Evolutionary conservation across 2,329 filamentous ascomycete genomes (phyloP).

Genomic region (Xylariomycetidae sp.): DNA sequence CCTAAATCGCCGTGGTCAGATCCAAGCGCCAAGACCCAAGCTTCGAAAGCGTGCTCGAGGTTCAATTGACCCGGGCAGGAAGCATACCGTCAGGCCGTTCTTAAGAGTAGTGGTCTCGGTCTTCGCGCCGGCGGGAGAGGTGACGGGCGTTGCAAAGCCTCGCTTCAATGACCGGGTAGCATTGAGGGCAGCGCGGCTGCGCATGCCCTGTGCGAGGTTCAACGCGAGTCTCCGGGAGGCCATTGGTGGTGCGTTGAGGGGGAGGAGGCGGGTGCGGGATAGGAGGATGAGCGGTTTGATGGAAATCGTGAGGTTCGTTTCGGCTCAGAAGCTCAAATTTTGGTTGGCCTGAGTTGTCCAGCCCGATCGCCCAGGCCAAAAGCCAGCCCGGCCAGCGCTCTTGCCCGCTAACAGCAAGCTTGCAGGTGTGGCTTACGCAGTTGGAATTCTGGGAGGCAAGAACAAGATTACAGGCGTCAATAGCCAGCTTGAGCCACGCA

Average conservation of each 20-base stretch:
- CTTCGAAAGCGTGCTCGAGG: slow-evolving; percentile 2
- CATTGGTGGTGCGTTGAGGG: slow-evolving; percentile 54
- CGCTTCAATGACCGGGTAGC: slow-evolving; percentile 71
- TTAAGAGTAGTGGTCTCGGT: slow-evolving; percentile 94
- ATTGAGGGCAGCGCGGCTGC: slow-evolving; percentile 79
- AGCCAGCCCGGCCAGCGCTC: slow-evolving; percentile 8
- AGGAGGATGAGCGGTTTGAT: slow-evolving; percentile 54
- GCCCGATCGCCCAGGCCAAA: slow-evolving; percentile 6
- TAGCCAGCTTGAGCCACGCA: too few species aligned
- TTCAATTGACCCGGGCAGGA: slow-evolving; percentile 22
- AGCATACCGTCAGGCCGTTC: slow-evolving; percentile 88
- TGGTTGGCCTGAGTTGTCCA: slow-evolving; percentile 22
- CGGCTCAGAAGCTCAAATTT: slow-evolving; percentile 24
- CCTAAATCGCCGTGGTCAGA: slow-evolving; percentile 46
- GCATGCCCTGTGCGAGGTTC: slow-evolving; percentile 85
- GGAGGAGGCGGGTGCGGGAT: slow-evolving; percentile 36
- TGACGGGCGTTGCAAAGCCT: slow-evolving; percentile 83
- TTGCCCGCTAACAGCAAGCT: slow-evolving; percentile 10
- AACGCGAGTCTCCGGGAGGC: slow-evolving; percentile 96
- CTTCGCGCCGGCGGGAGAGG: slow-evolving; percentile 58
- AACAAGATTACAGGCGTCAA: too few species aligned
- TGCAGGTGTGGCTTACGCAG: slow-evolving; percentile 6
- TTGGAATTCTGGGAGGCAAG: too few species aligned
- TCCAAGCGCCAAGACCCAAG: slow-evolving; percentile 1
- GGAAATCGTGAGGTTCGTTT: slow-evolving; percentile 25